These are phyloP conservation scores for Aspergillus sp. DNA, from an alignment of 2,329 filamentous ascomycete genomes.

Conservation along the genomic window DNA sequence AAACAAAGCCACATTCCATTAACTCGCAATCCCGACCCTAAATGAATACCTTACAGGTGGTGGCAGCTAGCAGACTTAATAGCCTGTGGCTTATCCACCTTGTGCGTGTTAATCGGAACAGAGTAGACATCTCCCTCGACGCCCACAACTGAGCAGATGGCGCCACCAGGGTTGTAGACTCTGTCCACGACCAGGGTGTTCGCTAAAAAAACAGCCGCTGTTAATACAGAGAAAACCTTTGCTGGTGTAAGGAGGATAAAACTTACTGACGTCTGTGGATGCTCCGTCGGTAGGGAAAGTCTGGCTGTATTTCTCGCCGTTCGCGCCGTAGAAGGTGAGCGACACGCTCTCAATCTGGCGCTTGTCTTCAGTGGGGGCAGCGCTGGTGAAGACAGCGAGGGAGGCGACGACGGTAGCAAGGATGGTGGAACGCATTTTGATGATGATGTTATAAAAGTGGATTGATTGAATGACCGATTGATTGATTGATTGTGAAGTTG, in stretches of 20 bases:
- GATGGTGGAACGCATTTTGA: not conserved
- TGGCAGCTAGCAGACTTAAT: no score
- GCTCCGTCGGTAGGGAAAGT: not conserved
- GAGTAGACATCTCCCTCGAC: not conserved
- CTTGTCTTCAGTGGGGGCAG: not conserved
- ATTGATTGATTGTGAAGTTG: not conserved
- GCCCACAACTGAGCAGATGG: constrained; percentile 1
- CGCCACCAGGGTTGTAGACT: constrained; percentile 10
- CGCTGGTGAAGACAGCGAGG: not conserved
- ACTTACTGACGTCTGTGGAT: not conserved
- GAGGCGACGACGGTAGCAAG: not conserved
- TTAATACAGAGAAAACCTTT: no score
- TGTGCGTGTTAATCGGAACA: constrained; percentile 1
- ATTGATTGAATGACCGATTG: not conserved
- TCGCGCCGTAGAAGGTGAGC: not conserved
- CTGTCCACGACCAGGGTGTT: not conserved
- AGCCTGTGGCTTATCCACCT: constrained; percentile 1
- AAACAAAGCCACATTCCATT: no score
- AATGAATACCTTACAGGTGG: no score
- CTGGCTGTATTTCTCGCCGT: not conserved
- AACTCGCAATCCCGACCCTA: no score
- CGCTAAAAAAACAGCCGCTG: not conserved
- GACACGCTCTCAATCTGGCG: constrained; percentile 3
- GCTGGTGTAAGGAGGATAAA: no score
- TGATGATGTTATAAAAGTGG: not conserved